Conservation (phyloP, 1,284 basidiomycete species). For the Afroboletus lepidellus region DNA sequence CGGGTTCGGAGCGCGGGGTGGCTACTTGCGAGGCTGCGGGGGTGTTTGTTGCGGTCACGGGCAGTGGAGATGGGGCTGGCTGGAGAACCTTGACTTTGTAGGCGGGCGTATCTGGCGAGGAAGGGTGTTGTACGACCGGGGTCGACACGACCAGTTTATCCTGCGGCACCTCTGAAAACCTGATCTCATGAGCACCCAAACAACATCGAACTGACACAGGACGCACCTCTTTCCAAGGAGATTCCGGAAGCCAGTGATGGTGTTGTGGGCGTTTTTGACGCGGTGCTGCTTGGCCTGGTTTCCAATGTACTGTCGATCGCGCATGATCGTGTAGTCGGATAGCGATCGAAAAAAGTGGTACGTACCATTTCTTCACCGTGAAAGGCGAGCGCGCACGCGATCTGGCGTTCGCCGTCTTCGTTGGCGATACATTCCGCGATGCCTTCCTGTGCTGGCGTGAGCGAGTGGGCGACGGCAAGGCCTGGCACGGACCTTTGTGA, state of each 20-base stretch:
- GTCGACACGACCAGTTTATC: constrained; percentile 55
- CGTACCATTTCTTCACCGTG: constrained; percentile 86
- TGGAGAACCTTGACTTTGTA: constrained; percentile 85
- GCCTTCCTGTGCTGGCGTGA: constrained; percentile 55
- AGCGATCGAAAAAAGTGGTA: constrained; percentile 10
- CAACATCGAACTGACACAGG: too few relatives aligned
- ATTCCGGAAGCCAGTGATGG: constrained; percentile 92
- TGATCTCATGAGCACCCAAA: constrained; percentile 25
- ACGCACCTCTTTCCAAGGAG: constrained; percentile 87
- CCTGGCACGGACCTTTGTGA: constrained; percentile 77
- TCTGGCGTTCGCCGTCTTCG: constrained; percentile 97
- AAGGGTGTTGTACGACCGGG: constrained; percentile 75
- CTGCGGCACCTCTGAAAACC: constrained; percentile 74
- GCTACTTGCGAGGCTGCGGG: constrained; percentile 68
- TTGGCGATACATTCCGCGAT: constrained; percentile 94
- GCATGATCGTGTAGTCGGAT: constrained; percentile 4
- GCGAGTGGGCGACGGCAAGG: neutral
- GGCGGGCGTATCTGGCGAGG: constrained; percentile 70
- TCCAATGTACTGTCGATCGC: constrained; percentile 78
- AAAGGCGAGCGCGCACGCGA: constrained; percentile 93
- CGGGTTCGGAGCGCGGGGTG: constrained; percentile 81
- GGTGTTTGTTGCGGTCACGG: constrained; percentile 52
- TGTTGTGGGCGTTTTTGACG: constrained; percentile 93
- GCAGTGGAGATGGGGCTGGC: constrained; percentile 64
- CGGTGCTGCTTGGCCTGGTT: constrained; percentile 95